Percentiles rank a stretch among this genome's conserved stretches.
phyloP scores from a whole-genome alignment of 768 basidiomycete genomes.

The Tephrocybe sp. region DNA sequence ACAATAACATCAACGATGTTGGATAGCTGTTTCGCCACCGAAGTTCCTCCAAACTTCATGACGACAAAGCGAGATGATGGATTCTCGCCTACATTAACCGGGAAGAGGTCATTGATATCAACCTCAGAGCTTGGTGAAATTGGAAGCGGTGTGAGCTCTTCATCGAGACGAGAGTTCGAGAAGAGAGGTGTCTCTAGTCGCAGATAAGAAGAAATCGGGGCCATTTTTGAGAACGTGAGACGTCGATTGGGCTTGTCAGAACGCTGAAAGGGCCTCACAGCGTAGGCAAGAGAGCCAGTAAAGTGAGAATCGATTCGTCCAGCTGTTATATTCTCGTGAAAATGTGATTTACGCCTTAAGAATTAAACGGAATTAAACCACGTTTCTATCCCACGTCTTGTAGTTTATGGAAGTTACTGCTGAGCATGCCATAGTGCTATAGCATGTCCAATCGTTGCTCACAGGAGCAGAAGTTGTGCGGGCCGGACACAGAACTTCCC shows the following conservation, averaged over 20 bases:
- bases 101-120: background rate
- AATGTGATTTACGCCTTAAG: background rate
- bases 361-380: too few relatives aligned
- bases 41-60: constrained; percentile 12
- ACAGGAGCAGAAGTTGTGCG: background rate
- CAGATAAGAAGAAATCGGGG: background rate
- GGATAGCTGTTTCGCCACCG: constrained; percentile 8
- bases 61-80: background rate
- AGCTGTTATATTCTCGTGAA: background rate
- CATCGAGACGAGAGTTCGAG: background rate
- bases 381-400: too few relatives aligned
- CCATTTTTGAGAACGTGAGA: background rate
- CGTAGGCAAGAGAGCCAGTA: too few relatives aligned
- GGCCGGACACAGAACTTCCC: background rate
- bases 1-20: constrained; percentile 8
- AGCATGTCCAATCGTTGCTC: background rate
- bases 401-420: background rate
- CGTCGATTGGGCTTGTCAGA: background rate
- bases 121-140: background rate
- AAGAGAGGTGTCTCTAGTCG: background rate
- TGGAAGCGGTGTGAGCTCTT: background rate
- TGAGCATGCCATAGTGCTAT: background rate
- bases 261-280: too few relatives aligned
- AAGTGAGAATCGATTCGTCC: background rate
- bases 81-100: background rate